These are phyloP conservation scores for Fraxinus xanthoxyloides DNA, from an alignment of 305 asterid species.

Conservation along the genomic window DNA sequence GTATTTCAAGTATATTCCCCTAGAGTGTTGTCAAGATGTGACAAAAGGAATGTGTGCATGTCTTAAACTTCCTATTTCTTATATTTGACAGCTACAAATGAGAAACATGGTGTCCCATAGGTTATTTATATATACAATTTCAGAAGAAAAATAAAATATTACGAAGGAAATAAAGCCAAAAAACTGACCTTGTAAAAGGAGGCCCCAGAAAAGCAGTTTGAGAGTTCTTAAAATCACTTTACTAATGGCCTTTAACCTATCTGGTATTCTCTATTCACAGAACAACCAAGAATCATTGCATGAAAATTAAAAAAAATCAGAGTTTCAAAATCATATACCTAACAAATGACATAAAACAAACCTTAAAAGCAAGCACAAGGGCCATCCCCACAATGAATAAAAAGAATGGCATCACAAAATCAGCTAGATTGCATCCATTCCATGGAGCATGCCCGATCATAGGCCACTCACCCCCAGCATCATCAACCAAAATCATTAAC, in stretches of 20 bases:
- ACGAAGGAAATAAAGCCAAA: constrained; percentile 9
- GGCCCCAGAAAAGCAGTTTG: constrained; percentile 76
- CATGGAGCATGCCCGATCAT: constrained; percentile 74
- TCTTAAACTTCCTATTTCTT: neutral
- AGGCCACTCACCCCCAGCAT: constrained; percentile 79
- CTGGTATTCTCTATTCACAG: constrained; percentile 44
- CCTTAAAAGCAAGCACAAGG: constrained; percentile 71
- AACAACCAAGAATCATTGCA: constrained; percentile 4
- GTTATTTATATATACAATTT: neutral
- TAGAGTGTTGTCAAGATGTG: neutral
- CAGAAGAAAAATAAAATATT: neutral
- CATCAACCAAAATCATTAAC: constrained; percentile 81
- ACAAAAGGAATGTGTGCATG: neutral
- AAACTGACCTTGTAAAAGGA: constrained; percentile 60
- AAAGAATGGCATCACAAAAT: constrained; percentile 84
- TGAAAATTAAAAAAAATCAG: neutral
- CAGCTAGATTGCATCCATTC: constrained; percentile 84
- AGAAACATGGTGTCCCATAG: neutral
- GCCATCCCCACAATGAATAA: constrained; percentile 77
- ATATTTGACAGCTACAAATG: neutral
- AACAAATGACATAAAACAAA: constrained; percentile 2
- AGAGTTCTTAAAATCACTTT: constrained; percentile 64
- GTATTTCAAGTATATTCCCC: neutral
- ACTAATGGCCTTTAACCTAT: constrained; percentile 35
- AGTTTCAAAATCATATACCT: neutral